Conservation (phyloP, 768 basidiomycete genomes). For the Pleurotus tuoliensis region DNA sequence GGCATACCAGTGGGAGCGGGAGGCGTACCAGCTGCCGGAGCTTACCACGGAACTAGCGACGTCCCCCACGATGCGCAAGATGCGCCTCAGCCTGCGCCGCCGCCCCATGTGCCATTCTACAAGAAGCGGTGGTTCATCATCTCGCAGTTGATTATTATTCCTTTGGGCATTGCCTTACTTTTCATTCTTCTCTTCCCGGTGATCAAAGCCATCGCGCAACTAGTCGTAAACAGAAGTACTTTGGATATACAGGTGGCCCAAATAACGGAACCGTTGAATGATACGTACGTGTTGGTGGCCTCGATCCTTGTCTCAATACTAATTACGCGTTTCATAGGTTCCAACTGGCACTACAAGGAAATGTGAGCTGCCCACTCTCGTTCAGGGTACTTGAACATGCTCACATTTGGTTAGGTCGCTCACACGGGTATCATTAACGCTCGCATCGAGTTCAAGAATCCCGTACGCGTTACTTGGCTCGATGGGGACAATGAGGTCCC, state of each 20-base stretch:
- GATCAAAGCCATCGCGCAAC: slow-evolving; percentile 60
- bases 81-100: slow-evolving; percentile 14
- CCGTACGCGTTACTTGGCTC: slow-evolving; percentile 59
- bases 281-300: slow-evolving; percentile 37
- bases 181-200: slow-evolving; percentile 71
- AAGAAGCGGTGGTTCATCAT: slow-evolving; percentile 65
- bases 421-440: slow-evolving; percentile 68
- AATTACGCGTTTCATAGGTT: slow-evolving; percentile 36
- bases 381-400: background rate
- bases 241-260: slow-evolving; percentile 50
- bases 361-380: slow-evolving; percentile 29
- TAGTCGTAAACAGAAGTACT: slow-evolving; percentile 53
- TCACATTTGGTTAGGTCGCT: slow-evolving; percentile 37
- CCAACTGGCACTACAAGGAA: slow-evolving; percentile 45
- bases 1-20: slow-evolving; percentile 12
- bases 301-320: too few species aligned
- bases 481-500: slow-evolving; percentile 36
- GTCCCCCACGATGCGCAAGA: slow-evolving; percentile 14
- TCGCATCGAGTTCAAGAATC: slow-evolving; percentile 54
- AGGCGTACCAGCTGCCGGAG: background rate
- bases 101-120: slow-evolving; percentile 42
- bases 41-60: background rate
- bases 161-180: slow-evolving; percentile 55
- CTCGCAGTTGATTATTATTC: slow-evolving; percentile 42
- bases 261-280: slow-evolving; percentile 52